phyloP scores from a whole-genome alignment of 1,284 basidiomycete genomes.

The Fomitopsis palustris region DNA sequence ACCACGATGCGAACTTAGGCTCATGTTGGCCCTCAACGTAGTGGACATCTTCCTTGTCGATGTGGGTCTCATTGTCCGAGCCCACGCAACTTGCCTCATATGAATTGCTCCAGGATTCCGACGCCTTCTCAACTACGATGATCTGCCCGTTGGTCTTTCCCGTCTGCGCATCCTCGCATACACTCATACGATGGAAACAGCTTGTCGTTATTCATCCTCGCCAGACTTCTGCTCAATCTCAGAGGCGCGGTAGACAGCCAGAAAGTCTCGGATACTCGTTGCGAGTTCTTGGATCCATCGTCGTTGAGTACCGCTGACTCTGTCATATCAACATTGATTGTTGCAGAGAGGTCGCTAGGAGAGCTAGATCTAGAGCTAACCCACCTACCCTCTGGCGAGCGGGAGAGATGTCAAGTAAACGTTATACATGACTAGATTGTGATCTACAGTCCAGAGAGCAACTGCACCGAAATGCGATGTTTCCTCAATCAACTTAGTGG shows the following conservation, averaged over 20 bases:
- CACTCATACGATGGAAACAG: background rate
- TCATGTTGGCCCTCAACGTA: background rate
- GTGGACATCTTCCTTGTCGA: background rate
- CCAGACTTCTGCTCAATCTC: background rate
- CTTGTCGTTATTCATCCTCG: background rate
- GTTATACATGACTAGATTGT: too few species aligned
- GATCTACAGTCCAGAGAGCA: too few species aligned
- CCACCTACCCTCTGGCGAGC: too few species aligned
- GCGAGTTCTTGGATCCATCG: background rate
- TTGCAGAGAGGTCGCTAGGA: too few species aligned
- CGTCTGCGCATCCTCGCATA: background rate
- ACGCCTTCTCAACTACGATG: background rate
- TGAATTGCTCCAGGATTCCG: background rate
- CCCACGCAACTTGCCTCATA: background rate
- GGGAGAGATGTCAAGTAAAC: too few species aligned
- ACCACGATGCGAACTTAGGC: background rate
- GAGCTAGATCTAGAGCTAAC: too few species aligned
- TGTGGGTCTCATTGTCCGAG: background rate
- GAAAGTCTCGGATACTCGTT: background rate
- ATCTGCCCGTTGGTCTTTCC: background rate
- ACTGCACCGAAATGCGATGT: too few species aligned
- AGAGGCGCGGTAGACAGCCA: background rate
- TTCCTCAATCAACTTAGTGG: too few species aligned
- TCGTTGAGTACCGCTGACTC: too few species aligned
- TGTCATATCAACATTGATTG: too few species aligned